These are phyloP conservation scores for Polychaeton citri DNA, from an alignment of 2,329 filamentous ascomycete species.

Conservation along the genomic window DNA sequence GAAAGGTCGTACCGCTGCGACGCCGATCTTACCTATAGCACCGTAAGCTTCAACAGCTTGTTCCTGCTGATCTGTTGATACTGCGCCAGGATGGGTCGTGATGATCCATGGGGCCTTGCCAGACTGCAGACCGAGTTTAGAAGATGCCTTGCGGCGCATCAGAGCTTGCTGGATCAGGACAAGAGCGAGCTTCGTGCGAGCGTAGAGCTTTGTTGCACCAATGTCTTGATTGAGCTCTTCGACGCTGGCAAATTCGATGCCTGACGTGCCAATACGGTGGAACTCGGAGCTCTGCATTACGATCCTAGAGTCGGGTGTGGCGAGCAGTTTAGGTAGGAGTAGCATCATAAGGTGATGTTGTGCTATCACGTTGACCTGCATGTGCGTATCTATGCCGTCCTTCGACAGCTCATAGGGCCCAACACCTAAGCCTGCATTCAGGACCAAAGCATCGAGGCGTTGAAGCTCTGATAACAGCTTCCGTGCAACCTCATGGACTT, in stretches of 20 bases:
- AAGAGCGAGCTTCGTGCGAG: conserved; percentile 37
- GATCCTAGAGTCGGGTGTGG: conserved; percentile 32
- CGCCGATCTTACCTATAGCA: conserved; percentile 31
- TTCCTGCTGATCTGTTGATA: conserved; percentile 34
- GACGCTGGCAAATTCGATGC: conserved; percentile 29
- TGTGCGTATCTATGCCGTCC: conserved; percentile 38
- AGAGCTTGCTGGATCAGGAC: conserved; percentile 33
- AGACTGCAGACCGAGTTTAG: conserved; percentile 21
- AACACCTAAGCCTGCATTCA: conserved; percentile 38
- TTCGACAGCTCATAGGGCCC: conserved; percentile 35
- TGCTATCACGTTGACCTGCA: conserved; percentile 38
- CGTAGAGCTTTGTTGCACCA: conserved; percentile 35
- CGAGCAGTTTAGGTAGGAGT: conserved; percentile 32
- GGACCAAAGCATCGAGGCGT: conserved; percentile 33
- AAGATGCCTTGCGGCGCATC: conserved; percentile 23
- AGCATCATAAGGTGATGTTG: conserved; percentile 36
- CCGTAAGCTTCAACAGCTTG: conserved; percentile 40
- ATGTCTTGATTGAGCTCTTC: conserved; percentile 38
- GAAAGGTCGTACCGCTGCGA: conserved; percentile 30
- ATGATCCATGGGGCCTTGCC: conserved; percentile 30
- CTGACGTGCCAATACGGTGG: conserved; percentile 26
- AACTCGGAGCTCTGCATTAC: conserved; percentile 39
- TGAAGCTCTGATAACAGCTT: conserved; percentile 28
- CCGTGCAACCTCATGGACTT: conserved; percentile 33
- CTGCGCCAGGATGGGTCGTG: conserved; percentile 36